phyloP scores from a whole-genome alignment of 2,329 filamentous ascomycete genomes.

The Stagonosporopsis rhizophila region DNA sequence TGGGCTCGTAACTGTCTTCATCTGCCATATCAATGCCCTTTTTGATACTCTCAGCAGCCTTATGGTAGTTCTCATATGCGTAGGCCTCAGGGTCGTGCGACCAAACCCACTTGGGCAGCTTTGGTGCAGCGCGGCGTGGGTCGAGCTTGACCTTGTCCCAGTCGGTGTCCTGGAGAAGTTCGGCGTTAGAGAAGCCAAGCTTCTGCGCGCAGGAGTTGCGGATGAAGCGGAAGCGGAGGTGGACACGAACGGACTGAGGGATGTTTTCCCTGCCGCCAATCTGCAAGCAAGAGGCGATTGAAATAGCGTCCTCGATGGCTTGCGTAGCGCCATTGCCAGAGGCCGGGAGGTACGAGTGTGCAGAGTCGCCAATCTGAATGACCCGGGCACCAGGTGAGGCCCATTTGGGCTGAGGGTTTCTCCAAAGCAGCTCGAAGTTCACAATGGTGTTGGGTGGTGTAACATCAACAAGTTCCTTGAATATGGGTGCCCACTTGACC shows the following conservation, averaged over 20 bases:
- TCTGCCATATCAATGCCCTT: constrained; percentile 53
- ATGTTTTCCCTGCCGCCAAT: constrained; percentile 52
- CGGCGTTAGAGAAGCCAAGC: constrained; percentile 56
- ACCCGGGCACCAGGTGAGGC: constrained; percentile 53
- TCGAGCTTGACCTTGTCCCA: constrained; percentile 58
- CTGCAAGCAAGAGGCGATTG: constrained; percentile 56
- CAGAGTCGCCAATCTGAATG: constrained; percentile 55
- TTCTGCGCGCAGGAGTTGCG: constrained; percentile 59
- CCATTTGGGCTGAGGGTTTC: constrained; percentile 56
- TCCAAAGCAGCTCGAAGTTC: constrained; percentile 58
- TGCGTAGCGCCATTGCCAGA: constrained; percentile 57
- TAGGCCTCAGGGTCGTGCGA: constrained; percentile 55
- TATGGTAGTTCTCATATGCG: constrained; percentile 54
- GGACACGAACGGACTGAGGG: constrained; percentile 49
- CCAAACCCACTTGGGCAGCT: constrained; percentile 57
- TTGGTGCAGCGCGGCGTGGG: constrained; percentile 53
- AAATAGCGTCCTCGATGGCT: constrained; percentile 57
- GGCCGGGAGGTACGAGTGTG: constrained; percentile 56
- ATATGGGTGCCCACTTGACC: constrained; percentile 54
- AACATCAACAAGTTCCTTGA: constrained; percentile 54
- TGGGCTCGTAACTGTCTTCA: constrained; percentile 51
- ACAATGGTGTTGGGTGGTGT: constrained; percentile 57
- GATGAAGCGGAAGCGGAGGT: constrained; percentile 55
- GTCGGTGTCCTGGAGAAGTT: constrained; percentile 57
- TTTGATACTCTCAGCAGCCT: constrained; percentile 52